These are phyloP conservation scores for Emergomyces orientalis DNA, from an alignment of 2,329 filamentous ascomycete species.

Conservation along the genomic window DNA sequence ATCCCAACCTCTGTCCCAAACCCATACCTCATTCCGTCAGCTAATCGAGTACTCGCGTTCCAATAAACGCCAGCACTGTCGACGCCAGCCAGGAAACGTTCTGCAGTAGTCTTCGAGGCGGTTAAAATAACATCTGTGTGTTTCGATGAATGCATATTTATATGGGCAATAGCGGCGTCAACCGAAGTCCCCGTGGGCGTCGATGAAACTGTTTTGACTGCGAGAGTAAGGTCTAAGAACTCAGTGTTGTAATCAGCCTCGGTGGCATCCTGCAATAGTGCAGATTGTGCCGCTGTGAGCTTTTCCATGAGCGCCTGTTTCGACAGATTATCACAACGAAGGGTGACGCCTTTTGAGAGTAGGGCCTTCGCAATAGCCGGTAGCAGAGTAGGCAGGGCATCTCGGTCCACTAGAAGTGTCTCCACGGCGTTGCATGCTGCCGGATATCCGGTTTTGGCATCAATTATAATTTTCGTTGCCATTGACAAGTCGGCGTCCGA, in stretches of 20 bases:
- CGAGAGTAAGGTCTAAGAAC: conserved; percentile 74
- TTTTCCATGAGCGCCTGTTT: conserved; percentile 52
- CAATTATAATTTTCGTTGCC: conserved; percentile 68
- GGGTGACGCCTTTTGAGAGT: conserved; percentile 63
- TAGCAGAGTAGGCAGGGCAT: conserved; percentile 57
- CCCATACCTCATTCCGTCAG: conserved; percentile 92
- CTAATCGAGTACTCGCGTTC: conserved; percentile 91
- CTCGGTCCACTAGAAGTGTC: conserved; percentile 74
- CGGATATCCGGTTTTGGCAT: conserved; percentile 89
- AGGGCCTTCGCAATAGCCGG: conserved; percentile 66
- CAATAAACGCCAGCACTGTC: conserved; percentile 92
- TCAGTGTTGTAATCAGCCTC: conserved; percentile 76
- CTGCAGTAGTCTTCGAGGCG: conserved; percentile 54
- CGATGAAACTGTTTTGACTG: conserved; percentile 64
- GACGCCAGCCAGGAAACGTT: conserved; percentile 72
- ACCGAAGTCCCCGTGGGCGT: conserved; percentile 35
- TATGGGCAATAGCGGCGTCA: conserved; percentile 69
- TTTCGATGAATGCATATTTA: conserved; percentile 84
- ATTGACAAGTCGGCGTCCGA: conserved; percentile 62
- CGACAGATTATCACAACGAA: conserved; percentile 67
- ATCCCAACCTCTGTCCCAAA: conserved; percentile 98
- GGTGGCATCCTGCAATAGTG: conserved; percentile 54
- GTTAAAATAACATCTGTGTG: conserved; percentile 93
- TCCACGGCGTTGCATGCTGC: conserved; percentile 95
- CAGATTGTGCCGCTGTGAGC: conserved; percentile 36